Conservation (phyloP, 2,329 filamentous ascomycete species). For the Penicillium italicum region DNA sequence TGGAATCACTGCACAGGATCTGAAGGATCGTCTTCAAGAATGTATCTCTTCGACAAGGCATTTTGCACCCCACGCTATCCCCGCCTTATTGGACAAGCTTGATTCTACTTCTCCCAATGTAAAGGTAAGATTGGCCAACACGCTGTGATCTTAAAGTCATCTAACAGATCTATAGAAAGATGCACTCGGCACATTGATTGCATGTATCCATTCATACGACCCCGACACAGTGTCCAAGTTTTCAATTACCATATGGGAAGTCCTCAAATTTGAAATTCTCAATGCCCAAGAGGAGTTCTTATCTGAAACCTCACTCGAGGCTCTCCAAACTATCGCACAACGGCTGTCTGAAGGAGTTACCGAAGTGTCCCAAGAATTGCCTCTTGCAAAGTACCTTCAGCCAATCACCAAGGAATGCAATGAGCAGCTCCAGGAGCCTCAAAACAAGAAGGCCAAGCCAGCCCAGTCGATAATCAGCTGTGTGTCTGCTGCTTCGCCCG, state of each 20-base stretch:
- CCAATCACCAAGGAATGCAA: conserved; percentile 65
- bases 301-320: conserved; percentile 56
- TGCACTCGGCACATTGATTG: conserved; percentile 59
- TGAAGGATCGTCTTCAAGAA: conserved; percentile 61
- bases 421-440: conserved; percentile 64
- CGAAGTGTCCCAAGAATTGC: conserved; percentile 40
- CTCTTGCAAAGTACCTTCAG: conserved; percentile 53
- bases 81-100: conserved; percentile 65
- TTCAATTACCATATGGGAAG: conserved; percentile 64
- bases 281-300: conserved; percentile 65
- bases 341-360: conserved; percentile 50
- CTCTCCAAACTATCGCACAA: conserved; percentile 53
- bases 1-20: conserved; percentile 64
- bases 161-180: conserved; percentile 50
- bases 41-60: conserved; percentile 61
- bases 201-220: conserved; percentile 59
- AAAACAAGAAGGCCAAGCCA: conserved; percentile 65
- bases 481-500: conserved; percentile 53
- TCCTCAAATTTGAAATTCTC: conserved; percentile 65
- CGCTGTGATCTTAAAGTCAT: background rate
- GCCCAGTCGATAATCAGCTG: conserved; percentile 59
- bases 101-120: conserved; percentile 67
- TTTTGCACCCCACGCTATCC: conserved; percentile 65
- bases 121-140: conserved; percentile 47
- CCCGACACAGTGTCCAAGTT: conserved; percentile 58